phyloP scores from a whole-genome alignment of 495 filamentous ascomycete species.

The Aspergillus biplanus region DNA sequence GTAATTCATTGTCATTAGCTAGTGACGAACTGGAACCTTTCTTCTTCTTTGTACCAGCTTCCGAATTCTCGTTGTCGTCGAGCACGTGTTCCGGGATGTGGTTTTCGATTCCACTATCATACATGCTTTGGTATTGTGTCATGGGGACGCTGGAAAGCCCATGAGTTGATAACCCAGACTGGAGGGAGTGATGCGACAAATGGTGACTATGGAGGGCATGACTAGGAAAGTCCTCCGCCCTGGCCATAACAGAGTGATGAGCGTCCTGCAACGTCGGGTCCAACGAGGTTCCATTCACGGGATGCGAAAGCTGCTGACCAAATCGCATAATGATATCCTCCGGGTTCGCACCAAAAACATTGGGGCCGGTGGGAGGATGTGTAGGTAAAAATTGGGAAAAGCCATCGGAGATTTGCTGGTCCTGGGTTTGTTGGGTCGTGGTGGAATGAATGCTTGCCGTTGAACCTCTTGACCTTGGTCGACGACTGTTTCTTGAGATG shows the following conservation, averaged over 20 bases:
- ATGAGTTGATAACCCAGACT: constrained; percentile 32
- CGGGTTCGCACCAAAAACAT: constrained; percentile 53
- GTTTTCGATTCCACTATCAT: constrained; percentile 68
- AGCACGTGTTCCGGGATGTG: constrained; percentile 62
- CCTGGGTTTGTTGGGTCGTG: constrained; percentile 67
- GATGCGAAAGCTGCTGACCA: constrained; percentile 60
- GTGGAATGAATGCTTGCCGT: constrained; percentile 79
- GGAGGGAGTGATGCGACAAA: constrained; percentile 45
- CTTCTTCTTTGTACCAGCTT: constrained; percentile 65
- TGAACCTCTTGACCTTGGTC: constrained; percentile 78
- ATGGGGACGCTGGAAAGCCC: constrained; percentile 39
- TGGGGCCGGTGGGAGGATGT: constrained; percentile 55
- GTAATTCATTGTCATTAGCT: constrained; percentile 89
- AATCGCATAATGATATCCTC: constrained; percentile 68
- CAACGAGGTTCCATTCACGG: constrained; percentile 52
- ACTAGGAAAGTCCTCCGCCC: constrained; percentile 49
- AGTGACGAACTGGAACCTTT: constrained; percentile 71
- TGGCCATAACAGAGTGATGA: constrained; percentile 51
- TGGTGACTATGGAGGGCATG: constrained; percentile 53
- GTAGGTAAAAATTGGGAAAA: constrained; percentile 55
- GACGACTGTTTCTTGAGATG: constrained; percentile 62
- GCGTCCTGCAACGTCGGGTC: constrained; percentile 55
- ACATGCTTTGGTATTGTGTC: constrained; percentile 61
- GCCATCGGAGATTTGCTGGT: constrained; percentile 58
- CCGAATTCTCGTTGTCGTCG: constrained; percentile 68